phyloP scores from a whole-genome alignment of 169 alveolate species.

The Plasmodium inui region DNA sequence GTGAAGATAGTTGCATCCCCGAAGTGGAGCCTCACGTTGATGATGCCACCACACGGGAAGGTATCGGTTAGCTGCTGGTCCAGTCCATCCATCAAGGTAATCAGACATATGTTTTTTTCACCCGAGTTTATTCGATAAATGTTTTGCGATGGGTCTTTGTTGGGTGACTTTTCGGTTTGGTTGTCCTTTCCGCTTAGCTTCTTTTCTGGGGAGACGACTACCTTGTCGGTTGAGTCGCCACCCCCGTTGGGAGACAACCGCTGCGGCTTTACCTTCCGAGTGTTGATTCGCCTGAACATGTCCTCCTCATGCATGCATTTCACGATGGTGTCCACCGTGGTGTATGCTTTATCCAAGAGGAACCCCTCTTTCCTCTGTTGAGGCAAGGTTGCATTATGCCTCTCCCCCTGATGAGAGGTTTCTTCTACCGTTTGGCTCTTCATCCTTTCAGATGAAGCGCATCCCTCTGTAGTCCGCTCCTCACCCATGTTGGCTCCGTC shows the following conservation, averaged over 20 bases:
- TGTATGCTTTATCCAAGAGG: background rate
- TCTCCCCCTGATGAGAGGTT: background rate
- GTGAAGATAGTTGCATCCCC: background rate
- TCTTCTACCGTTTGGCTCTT: background rate
- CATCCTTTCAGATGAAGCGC: background rate
- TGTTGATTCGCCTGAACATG: constrained; percentile 2
- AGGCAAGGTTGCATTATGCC: background rate
- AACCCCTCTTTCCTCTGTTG: background rate
- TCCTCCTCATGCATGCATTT: constrained; percentile 1
- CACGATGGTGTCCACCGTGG: constrained; percentile 16
- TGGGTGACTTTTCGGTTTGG: background rate
- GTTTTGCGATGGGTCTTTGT: background rate
- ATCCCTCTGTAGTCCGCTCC: background rate
- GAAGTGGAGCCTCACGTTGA: constrained; percentile 15
- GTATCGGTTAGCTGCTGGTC: constrained; percentile 4
- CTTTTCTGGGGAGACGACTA: background rate
- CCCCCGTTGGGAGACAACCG: background rate
- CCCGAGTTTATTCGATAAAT: constrained; percentile 7
- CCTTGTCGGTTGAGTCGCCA: background rate
- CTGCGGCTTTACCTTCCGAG: background rate
- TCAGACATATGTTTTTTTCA: constrained; percentile 12
- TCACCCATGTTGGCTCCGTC: background rate
- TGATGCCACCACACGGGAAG: constrained; percentile 6
- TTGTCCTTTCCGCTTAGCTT: too few species aligned
- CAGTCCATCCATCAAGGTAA: constrained; percentile 12